Evolutionary conservation across 2,329 filamentous ascomycete species (phyloP).

Genomic region (Ophiostoma himal-ulmi): DNA sequence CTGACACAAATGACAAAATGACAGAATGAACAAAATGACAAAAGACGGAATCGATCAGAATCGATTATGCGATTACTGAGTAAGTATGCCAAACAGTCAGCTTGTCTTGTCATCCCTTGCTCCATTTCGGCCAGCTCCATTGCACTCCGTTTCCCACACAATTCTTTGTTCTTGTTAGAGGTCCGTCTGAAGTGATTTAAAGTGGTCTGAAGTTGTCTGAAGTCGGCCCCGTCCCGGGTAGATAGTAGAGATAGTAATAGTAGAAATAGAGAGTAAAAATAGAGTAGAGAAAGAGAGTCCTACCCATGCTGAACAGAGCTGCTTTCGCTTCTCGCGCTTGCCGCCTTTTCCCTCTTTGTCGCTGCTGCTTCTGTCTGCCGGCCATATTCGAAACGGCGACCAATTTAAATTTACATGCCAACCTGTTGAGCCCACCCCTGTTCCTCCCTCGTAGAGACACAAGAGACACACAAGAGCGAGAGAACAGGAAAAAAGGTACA

Average conservation of each 20-base stretch:
- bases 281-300: neutral
- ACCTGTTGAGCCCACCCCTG: neutral
- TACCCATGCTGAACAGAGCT: no score
- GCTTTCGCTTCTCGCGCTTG: no score
- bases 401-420: neutral
- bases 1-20: no score
- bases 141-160: neutral
- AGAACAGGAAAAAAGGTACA: no score
- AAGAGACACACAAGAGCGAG: no score
- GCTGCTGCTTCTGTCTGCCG: neutral
- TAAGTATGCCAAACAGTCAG: neutral
- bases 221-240: no score
- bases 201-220: neutral
- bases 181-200: neutral
- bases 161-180: constrained; percentile 9
- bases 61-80: neutral
- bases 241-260: no score
- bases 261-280: neutral
- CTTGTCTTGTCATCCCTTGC: constrained; percentile 8
- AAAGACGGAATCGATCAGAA: neutral
- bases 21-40: no score
- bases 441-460: no score
- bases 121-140: neutral
- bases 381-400: neutral
- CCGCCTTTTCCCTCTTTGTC: neutral